Conservation (phyloP, 2,329 filamentous ascomycete genomes). For the Sporothrix pallida region DNA sequence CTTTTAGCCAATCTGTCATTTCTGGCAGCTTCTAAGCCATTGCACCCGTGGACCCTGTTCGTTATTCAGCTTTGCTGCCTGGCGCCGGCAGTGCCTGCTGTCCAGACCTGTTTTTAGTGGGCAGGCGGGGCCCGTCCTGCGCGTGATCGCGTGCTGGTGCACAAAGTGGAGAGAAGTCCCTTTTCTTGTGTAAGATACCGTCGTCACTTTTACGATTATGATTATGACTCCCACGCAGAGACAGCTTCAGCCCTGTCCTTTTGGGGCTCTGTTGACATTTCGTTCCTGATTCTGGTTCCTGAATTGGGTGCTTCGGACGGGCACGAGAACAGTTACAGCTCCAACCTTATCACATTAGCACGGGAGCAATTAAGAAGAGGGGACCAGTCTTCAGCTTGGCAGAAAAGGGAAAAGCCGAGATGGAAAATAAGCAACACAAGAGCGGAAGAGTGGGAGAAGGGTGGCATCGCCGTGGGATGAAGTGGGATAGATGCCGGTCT, state of each 20-base stretch:
- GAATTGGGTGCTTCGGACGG: constrained; percentile 11
- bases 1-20: not conserved
- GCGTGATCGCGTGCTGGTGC: constrained; percentile 18
- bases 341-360: not conserved
- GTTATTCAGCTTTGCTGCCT: constrained; percentile 7
- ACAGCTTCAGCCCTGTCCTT: not conserved
- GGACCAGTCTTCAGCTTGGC: not conserved
- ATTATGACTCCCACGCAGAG: constrained; percentile 1
- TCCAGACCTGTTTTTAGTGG: not conserved
- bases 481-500: not conserved
- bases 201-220: not conserved
- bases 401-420: constrained; percentile 23
- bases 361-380: not conserved
- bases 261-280: not conserved
- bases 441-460: not conserved
- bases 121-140: constrained; percentile 12
- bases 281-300: constrained; percentile 20
- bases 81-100: constrained; percentile 12
- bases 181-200: not conserved
- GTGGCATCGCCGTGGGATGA: not conserved
- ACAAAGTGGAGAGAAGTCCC: constrained; percentile 1
- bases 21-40: constrained; percentile 19
- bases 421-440: not conserved
- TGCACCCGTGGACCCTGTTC: not conserved
- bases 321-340: not conserved